Evolutionary conservation across 345 rosid species (phyloP), one percentile per base, ranked within the genome.

Genomic region (Syzygium grande): DNA sequence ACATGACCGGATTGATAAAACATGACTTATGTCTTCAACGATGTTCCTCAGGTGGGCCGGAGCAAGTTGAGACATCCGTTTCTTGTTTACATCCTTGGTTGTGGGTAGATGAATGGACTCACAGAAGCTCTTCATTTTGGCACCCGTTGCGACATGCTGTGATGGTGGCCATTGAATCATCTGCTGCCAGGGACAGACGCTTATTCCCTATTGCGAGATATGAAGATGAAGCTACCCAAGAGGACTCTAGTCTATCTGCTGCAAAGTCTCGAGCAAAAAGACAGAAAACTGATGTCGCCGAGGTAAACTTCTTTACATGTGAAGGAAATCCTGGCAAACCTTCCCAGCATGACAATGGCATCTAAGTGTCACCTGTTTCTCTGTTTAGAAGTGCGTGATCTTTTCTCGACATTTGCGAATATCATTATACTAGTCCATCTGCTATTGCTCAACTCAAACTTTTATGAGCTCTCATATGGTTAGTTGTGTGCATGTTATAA

Each of bases 121-220:
- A 88, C 58, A 17, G 61, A 59, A 91, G 68, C 84, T 89, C 90
- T 85, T 88, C 87, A 90, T 86, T 88, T 84, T 94, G 94, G 93
- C 98, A 96, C 87, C 99, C 98, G 23, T 90, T 97, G 85, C 89
- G 91, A 52, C 99, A 97, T 92, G 98, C 99, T 91, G 92, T 94
- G 49, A 89, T 96, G 21, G 96, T 95, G 90, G 97, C 98, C 29
- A 94, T 97, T 86, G 98, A 95, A 93, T 92, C 96, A 58, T 94
- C 99, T 91, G 93, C 99, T 59, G 94, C 94, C 46, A 93, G 97
- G 93, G 99, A 95, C 90, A 91, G 95, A 85, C 68, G 43, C 87
- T 88, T 96, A 29, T 96, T 93, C 90, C 98, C 96, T 52, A 49
- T 84, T 85, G 58, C 43, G 6, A 88, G 84, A 68, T 61, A 59